A percentile compares a stretch with the other conserved stretches of the same genome.
Evolutionary conservation across 345 rosid genomes (phyloP).

Genomic region (Gossypium arboreum): DNA sequence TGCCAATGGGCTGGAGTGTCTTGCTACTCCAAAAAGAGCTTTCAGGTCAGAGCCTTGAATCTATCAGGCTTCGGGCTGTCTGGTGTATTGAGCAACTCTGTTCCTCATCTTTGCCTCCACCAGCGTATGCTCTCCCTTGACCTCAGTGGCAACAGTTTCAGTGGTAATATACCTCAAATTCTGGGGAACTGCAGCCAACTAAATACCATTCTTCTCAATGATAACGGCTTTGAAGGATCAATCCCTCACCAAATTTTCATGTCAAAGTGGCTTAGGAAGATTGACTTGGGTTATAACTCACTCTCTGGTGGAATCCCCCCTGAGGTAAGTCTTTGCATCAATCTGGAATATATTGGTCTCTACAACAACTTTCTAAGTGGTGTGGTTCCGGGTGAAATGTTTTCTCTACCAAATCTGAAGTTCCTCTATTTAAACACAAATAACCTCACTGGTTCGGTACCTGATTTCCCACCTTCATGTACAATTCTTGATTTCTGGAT

Average conservation of each 20-base stretch:
- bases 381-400: constrained; percentile 29
- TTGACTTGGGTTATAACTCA: constrained; percentile 31
- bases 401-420: constrained; percentile 27
- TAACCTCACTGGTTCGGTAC: constrained; percentile 31
- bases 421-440: constrained; percentile 33
- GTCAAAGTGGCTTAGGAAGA: constrained; percentile 20
- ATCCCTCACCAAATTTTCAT: constrained; percentile 31
- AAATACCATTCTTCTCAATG: constrained; percentile 27
- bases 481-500: constrained; percentile 28
- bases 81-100: constrained; percentile 28
- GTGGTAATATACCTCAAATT: constrained; percentile 27
- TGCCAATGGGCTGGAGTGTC: constrained; percentile 37
- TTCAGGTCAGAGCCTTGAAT: constrained; percentile 33
- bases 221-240: constrained; percentile 26
- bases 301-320: constrained; percentile 36
- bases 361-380: constrained; percentile 34
- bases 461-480: constrained; percentile 26
- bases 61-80: constrained; percentile 32
- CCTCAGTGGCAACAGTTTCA: constrained; percentile 39
- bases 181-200: constrained; percentile 33
- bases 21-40: constrained; percentile 27
- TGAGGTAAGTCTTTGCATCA: constrained; percentile 31
- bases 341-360: constrained; percentile 35
- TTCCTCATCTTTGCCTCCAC: constrained; percentile 32
- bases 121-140: constrained; percentile 28